Base-by-base conservation (phyloP, 768 basidiomycete genomes). In the Lentinus brumalis region DNA sequence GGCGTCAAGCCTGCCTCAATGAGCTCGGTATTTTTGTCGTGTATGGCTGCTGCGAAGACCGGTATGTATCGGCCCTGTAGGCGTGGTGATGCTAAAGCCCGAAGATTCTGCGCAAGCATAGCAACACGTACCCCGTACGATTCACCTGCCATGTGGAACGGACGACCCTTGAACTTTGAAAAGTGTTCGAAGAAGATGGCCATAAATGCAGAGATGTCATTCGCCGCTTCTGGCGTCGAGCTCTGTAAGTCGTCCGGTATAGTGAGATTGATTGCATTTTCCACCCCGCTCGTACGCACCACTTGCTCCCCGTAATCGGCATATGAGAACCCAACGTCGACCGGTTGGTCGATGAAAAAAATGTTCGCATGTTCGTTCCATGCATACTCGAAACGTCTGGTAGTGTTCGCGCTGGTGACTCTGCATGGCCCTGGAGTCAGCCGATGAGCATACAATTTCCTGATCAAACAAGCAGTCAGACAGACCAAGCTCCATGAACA, bases 141-240 rank as follows among this genome's bases (percentile, higher is more conserved):
- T 70, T 85, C 72, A 21, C 76, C 76, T 30, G 73, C 63, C 62
- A 77, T 62, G 50, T 77, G 76, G 57, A 76, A 74, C 5, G 75
- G 69, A 5, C 87, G 76, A 5, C 86, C 86, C 62, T 87, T 83
- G 76, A 90, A 89, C 66, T 86, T 75, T 54, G 71, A 76, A 67
- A 91, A 91, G 57, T 84, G 78, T 63, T 89, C 86, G 50, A 90
- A 89, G 73, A 89, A 89, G 55, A 90, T 82, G 5, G 81, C 75
- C 0, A 89, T 76, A 60, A 91, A 90, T 0, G 83, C 81, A 0
- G 87, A 87, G 4, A 89, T 82, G 65, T 90, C 87, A 55, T 80
- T 77, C 0, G 87, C 86, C 6, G 86, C 88, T 50, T 88, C 84
- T 67, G 87, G 85, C 0, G 87, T 84, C 4, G 82, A 87, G 53